These are phyloP conservation scores for Venturia pyrina DNA, from an alignment of 2,329 filamentous ascomycete species.

Conservation along the genomic window DNA sequence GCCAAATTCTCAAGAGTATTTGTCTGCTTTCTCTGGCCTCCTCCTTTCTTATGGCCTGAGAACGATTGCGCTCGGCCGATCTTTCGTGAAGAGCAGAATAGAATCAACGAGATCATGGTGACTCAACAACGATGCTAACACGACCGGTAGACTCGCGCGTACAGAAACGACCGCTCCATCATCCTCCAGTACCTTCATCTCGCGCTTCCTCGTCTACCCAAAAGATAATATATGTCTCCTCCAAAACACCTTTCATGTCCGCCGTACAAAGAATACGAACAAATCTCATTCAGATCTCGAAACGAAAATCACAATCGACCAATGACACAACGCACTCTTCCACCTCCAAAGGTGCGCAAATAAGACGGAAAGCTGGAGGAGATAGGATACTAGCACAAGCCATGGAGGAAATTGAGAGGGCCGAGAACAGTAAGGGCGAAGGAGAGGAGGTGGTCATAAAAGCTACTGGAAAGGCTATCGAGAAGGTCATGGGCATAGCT, in stretches of 20 bases:
- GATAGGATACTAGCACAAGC: constrained; percentile 12
- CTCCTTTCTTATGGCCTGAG: not conserved
- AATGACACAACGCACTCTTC: not conserved
- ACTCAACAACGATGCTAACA: not conserved
- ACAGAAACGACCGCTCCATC: constrained; percentile 10
- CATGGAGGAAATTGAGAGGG: not conserved
- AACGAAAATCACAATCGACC: constrained; percentile 7
- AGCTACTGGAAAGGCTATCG: constrained; percentile 8
- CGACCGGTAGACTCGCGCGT: constrained; percentile 10
- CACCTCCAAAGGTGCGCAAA: not conserved
- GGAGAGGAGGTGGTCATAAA: constrained; percentile 10
- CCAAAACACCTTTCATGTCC: constrained; percentile 13
- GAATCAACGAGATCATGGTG: not conserved
- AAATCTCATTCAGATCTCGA: constrained; percentile 6
- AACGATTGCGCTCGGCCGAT: not conserved
- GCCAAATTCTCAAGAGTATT: too few species aligned
- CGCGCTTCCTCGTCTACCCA: not conserved
- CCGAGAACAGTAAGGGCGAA: not conserved
- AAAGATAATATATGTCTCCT: constrained; percentile 12
- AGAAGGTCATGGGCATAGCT: constrained; percentile 11
- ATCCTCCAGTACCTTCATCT: constrained; percentile 7
- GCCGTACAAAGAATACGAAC: constrained; percentile 11
- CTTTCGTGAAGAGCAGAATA: not conserved
- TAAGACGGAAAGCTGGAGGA: constrained; percentile 3
- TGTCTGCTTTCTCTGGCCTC: not conserved